Conservation (phyloP, 345 rosid genomes). For the Corymbia maculata region DNA sequence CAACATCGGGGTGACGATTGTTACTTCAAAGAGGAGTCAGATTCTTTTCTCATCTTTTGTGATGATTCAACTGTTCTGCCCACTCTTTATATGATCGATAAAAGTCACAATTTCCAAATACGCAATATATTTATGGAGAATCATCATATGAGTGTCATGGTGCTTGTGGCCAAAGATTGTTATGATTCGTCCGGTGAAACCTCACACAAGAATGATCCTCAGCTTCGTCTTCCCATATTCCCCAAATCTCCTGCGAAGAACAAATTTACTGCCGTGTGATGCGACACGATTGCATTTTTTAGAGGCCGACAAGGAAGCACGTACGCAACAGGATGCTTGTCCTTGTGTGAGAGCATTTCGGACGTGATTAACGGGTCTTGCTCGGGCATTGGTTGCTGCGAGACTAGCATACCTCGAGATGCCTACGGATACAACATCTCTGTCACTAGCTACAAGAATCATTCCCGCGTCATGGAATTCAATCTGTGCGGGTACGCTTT, state of each 20-base stretch:
- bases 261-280: background rate
- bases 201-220: accelerated
- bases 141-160: accelerated
- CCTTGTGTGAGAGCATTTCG: background rate
- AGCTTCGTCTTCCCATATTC: background rate
- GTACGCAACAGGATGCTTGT: background rate
- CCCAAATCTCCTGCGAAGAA: background rate
- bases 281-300: background rate
- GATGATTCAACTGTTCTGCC: background rate
- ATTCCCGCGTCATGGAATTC: background rate
- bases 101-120: too few relatives aligned
- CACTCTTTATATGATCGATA: too few relatives aligned
- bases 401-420: background rate
- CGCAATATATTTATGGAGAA: background rate
- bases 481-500: constrained; percentile 18
- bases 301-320: background rate
- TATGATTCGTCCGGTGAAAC: too few relatives aligned
- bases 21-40: too few relatives aligned
- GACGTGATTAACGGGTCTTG: background rate
- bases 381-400: background rate
- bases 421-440: background rate
- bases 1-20: too few relatives aligned
- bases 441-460: background rate
- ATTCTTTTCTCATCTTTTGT: background rate
- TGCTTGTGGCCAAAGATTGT: too few relatives aligned